Percentiles rank a stretch among this genome's conserved stretches.
These are phyloP conservation scores for Butyriboletus appendiculatus DNA, from an alignment of 1,284 basidiomycete genomes.

Conservation along the genomic window DNA sequence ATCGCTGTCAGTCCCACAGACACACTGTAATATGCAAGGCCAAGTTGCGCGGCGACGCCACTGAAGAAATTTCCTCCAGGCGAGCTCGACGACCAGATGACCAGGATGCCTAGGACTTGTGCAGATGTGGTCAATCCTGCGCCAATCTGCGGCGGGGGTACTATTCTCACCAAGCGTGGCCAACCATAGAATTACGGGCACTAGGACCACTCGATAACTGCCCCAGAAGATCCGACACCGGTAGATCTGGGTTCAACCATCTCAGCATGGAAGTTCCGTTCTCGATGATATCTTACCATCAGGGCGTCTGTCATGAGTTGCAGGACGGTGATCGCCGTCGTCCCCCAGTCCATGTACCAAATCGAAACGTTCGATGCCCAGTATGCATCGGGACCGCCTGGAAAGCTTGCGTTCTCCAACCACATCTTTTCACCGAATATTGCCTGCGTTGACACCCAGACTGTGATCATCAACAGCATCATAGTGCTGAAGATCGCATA, in stretches of 20 bases:
- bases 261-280: background rate
- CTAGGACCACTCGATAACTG: constrained; percentile 14
- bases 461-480: constrained; percentile 25
- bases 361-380: constrained; percentile 12
- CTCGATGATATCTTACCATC: constrained; percentile 18
- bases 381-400: constrained; percentile 22
- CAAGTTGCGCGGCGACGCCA: constrained; percentile 20
- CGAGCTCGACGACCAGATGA: constrained; percentile 14
- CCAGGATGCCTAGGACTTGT: constrained; percentile 24
- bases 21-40: constrained; percentile 25
- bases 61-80: constrained; percentile 26
- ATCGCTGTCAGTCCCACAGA: constrained; percentile 25
- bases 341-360: constrained; percentile 29
- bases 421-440: constrained; percentile 30
- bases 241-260: constrained; percentile 16
- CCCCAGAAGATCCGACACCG: constrained; percentile 26
- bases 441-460: constrained; percentile 26
- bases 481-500: constrained; percentile 27
- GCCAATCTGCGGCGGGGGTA: background rate
- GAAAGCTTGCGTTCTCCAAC: constrained; percentile 12
- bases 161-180: constrained; percentile 25
- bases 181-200: constrained; percentile 26
- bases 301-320: constrained; percentile 32
- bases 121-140: background rate
- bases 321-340: constrained; percentile 18